Evolutionary conservation across 345 rosid species (phyloP), one percentile per base, ranked within the genome.

Genomic region (Bruguiera parviflora): DNA sequence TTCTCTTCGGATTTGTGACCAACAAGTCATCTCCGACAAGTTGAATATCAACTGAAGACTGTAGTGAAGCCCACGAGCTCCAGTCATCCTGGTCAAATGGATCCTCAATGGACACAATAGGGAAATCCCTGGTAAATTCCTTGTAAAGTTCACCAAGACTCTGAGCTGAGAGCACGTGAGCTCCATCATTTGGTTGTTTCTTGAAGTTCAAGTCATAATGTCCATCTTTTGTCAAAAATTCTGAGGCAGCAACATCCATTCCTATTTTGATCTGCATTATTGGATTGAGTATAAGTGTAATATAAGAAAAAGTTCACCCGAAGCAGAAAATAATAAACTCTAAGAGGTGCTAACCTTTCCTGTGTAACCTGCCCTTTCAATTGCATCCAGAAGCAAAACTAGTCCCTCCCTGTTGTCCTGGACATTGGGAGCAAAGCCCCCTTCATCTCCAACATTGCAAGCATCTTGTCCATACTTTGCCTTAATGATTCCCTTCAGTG

Each of bases 41-140:
- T 60, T 95, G 99, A 65, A 95, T 92, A 78, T 89, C 85, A 32
- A 92, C 98, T 13, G 96, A 89, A 71, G 97, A 92, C 75, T 79
- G 96, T 63, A 95, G 74, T 6, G 91, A 92, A 28, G 87, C 78
- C 99, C 99, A 95, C 59, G 99, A 84, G 68, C 84, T 90, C 98
- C 99, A 95, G 61, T 92, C 99, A 77, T 95, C 99, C 79, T 90
- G 99, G 82, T 95, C 99, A 76, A 95, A 95, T 20, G 98, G 99
- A 84, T 95, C 97, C 74, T 95, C 99, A 61, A 90, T 90, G 22
- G 98, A 95, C 55, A 86, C 96, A 52, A 90, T 86, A 33, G 99
- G 97, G 82, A 96, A 96, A 60, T 96, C 97, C 73, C 69, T 89
- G 65, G 92, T 78, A 71, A 95, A 95, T 67, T 90, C 92, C 79